Conservation (phyloP, 2,329 filamentous ascomycete genomes). For the Huntiella moniliformis region DNA sequence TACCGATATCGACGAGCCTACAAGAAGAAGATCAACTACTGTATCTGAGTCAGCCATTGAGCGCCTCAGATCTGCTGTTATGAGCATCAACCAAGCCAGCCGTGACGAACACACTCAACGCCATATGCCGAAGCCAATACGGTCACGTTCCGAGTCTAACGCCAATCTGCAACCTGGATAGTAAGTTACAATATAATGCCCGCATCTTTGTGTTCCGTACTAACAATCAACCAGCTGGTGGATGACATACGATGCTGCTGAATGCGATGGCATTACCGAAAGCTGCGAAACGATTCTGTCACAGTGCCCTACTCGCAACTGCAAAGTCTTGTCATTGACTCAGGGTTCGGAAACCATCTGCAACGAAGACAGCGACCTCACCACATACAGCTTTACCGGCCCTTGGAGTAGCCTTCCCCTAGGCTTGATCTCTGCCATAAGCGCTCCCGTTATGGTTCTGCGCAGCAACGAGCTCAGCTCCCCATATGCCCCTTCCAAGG, state of each 20-base stretch:
- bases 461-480: constrained; percentile 32
- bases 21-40: no score
- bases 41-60: no score
- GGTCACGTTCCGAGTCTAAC: background rate
- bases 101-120: background rate
- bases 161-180: constrained; percentile 20
- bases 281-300: constrained; percentile 26
- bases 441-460: constrained; percentile 31
- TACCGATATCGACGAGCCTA: no score
- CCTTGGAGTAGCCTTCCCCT: constrained; percentile 27
- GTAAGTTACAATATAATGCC: constrained; percentile 18
- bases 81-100: background rate
- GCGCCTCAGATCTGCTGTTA: background rate
- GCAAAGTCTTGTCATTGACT: constrained; percentile 30
- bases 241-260: constrained; percentile 35
- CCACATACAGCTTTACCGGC: constrained; percentile 27
- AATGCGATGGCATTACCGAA: constrained; percentile 34
- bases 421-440: constrained; percentile 29
- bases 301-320: constrained; percentile 24
- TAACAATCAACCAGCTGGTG: constrained; percentile 29
- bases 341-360: constrained; percentile 30
- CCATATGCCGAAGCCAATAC: background rate
- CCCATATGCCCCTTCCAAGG: constrained; percentile 30
- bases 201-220: background rate
- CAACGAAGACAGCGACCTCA: constrained; percentile 16